Percentiles rank a stretch among this genome's conserved stretches.
Evolutionary conservation across 192 early-diverging fungal species (phyloP).

Genomic region (Coemansia sp.): DNA sequence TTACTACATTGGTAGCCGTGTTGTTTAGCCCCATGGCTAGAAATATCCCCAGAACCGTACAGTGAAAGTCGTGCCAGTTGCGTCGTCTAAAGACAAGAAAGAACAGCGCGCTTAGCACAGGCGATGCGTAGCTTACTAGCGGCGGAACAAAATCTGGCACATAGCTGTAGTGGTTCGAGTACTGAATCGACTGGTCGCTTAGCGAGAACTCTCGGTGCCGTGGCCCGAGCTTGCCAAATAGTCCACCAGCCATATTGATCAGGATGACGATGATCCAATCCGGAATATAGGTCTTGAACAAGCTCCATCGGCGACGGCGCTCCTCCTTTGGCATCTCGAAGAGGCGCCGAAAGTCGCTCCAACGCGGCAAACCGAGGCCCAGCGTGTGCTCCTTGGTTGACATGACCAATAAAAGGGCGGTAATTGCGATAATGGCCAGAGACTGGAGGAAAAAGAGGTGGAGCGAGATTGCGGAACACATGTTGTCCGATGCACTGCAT

Average conservation of each 20-base stretch:
- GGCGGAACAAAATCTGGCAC: slow-evolving; percentile 51
- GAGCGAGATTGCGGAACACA: background rate
- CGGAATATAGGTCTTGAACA: slow-evolving; percentile 45
- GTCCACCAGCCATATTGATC: slow-evolving; percentile 61
- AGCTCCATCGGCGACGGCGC: slow-evolving; percentile 30
- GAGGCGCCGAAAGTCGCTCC: slow-evolving; percentile 24
- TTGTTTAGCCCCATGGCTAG: slow-evolving; percentile 56
- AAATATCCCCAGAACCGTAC: slow-evolving; percentile 49
- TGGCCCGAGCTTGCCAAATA: slow-evolving; percentile 60
- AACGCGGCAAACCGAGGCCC: slow-evolving; percentile 26
- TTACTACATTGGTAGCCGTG: slow-evolving; percentile 55
- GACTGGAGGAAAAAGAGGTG: background rate
- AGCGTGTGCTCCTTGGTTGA: background rate
- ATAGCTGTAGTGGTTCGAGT: slow-evolving; percentile 53
- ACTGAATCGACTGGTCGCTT: slow-evolving; percentile 65
- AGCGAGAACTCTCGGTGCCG: slow-evolving; percentile 74
- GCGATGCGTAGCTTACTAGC: slow-evolving; percentile 41
- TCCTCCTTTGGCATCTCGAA: slow-evolving; percentile 24
- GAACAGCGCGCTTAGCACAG: slow-evolving; percentile 35
- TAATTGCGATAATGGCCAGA: background rate
- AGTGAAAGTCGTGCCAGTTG: slow-evolving; percentile 58
- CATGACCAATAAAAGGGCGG: background rate
- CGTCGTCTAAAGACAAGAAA: slow-evolving; percentile 44
- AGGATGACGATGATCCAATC: slow-evolving; percentile 64
- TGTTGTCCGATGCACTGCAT: background rate